Evolutionary conservation across 768 basidiomycete species (phyloP).

Genomic region (Leccinum imitatum): DNA sequence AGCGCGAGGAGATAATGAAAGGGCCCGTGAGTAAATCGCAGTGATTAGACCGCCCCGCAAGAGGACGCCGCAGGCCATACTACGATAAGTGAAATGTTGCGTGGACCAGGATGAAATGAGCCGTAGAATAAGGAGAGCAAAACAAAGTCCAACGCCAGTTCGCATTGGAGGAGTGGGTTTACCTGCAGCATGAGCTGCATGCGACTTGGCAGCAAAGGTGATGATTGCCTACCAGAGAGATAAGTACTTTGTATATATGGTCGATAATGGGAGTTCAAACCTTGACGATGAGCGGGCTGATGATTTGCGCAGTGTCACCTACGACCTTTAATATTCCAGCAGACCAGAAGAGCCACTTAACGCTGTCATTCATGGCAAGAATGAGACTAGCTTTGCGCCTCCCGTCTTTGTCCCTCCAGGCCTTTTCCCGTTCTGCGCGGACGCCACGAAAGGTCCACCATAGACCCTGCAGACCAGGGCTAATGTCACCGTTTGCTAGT

Average conservation of each 20-base stretch:
- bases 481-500: constrained; percentile 63
- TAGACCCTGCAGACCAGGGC: constrained; percentile 50
- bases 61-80: constrained; percentile 64
- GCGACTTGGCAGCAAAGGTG: constrained; percentile 65
- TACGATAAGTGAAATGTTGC: constrained; percentile 33
- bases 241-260: not conserved
- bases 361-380: constrained; percentile 71
- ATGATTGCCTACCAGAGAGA: constrained; percentile 54
- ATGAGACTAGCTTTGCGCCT: constrained; percentile 61
- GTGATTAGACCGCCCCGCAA: constrained; percentile 84
- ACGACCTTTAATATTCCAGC: constrained; percentile 57
- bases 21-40: constrained; percentile 76
- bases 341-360: constrained; percentile 79
- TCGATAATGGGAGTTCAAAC: constrained; percentile 32
- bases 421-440: constrained; percentile 52
- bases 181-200: constrained; percentile 43
- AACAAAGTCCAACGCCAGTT: constrained; percentile 70
- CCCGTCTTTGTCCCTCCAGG: constrained; percentile 65
- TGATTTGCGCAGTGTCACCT: constrained; percentile 69
- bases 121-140: constrained; percentile 70
- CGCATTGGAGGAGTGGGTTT: constrained; percentile 43
- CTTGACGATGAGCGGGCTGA: constrained; percentile 77
- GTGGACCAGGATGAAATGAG: constrained; percentile 62
- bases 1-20: constrained; percentile 75
- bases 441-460: constrained; percentile 60